These are phyloP conservation scores for Vanrija pseudolonga DNA, from an alignment of 1,284 basidiomycete species.

Conservation along the genomic window DNA sequence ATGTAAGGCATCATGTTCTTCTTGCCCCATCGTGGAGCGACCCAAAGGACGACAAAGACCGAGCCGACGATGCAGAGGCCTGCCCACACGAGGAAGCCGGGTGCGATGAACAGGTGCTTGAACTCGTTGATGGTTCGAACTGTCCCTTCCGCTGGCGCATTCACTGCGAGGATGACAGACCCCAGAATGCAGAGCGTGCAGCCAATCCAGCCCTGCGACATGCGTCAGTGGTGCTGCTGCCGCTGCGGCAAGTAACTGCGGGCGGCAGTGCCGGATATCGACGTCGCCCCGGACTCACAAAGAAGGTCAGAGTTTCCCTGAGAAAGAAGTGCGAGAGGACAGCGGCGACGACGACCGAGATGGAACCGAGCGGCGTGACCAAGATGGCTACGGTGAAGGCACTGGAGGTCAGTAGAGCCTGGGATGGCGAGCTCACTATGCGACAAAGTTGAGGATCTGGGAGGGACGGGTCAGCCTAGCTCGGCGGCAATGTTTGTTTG, in stretches of 20 bases:
- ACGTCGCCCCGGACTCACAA: conserved; percentile 16
- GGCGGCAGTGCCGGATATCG: not conserved
- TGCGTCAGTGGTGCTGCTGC: not conserved
- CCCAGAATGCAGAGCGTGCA: conserved; percentile 85
- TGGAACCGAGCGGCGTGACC: conserved; percentile 76
- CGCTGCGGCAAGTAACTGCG: conserved; percentile 3
- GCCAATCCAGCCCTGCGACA: conserved; percentile 73
- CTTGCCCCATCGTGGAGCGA: conserved; percentile 68
- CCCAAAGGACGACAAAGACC: conserved; percentile 39
- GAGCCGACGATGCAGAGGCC: conserved; percentile 32
- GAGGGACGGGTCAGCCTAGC: not conserved
- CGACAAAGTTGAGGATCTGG: conserved; percentile 49
- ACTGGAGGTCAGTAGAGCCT: conserved; percentile 16
- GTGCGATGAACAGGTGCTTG: conserved; percentile 75
- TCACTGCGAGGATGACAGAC: conserved; percentile 57
- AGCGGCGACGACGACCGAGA: conserved; percentile 93
- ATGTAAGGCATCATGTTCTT: conserved; percentile 96
- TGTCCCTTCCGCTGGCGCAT: conserved; percentile 74
- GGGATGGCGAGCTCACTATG: conserved; percentile 38
- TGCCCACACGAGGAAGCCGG: conserved; percentile 78
- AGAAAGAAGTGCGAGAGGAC: conserved; percentile 90
- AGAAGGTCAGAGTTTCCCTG: conserved; percentile 71
- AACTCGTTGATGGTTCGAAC: conserved; percentile 78
- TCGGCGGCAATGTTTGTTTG: not conserved
- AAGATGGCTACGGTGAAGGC: conserved; percentile 42